These are phyloP conservation scores for Gossypium herbaceum DNA, from an alignment of 345 rosid species.

Conservation along the genomic window DNA sequence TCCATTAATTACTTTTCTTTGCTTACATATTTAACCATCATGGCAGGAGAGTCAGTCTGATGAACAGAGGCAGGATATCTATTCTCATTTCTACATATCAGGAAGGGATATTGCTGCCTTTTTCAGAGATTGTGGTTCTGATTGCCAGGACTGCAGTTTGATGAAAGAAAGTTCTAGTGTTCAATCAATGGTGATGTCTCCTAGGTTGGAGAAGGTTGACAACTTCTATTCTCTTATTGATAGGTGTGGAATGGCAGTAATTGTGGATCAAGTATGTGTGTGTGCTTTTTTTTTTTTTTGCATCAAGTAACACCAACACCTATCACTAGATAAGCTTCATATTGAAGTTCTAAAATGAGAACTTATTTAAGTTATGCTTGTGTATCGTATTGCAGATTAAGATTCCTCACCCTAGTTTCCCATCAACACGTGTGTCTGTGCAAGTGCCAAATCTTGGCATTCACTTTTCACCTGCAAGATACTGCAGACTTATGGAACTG, in stretches of 20 bases:
- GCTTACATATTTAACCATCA: slow-evolving; percentile 20
- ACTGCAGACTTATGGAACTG: slow-evolving; percentile 67
- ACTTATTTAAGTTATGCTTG: slow-evolving; percentile 15
- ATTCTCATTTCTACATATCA: slow-evolving; percentile 84
- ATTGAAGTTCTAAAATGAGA: not conserved
- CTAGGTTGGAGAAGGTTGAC: slow-evolving; percentile 40
- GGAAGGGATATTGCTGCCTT: slow-evolving; percentile 98
- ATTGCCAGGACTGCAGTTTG: slow-evolving; percentile 37
- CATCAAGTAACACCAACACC: not conserved
- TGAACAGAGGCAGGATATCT: slow-evolving; percentile 74
- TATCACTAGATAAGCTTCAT: slow-evolving; percentile 10
- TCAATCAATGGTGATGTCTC: slow-evolving; percentile 37
- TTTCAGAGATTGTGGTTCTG: slow-evolving; percentile 66
- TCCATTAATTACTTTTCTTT: slow-evolving; percentile 19
- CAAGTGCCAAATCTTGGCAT: slow-evolving; percentile 97
- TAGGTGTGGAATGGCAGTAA: slow-evolving; percentile 92
- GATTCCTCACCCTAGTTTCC: slow-evolving; percentile 80
- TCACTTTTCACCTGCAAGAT: slow-evolving; percentile 89
- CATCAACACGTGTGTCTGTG: slow-evolving; percentile 84
- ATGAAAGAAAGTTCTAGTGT: slow-evolving; percentile 35
- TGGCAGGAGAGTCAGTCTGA: slow-evolving; percentile 70
- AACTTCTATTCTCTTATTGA: slow-evolving; percentile 75
- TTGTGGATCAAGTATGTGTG: slow-evolving; percentile 78
- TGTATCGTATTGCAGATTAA: slow-evolving; percentile 52
- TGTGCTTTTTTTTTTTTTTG: slow-evolving; percentile 7